phyloP scores from a whole-genome alignment of 495 filamentous ascomycete species.

The Lasiosphaeriaceae sp. region DNA sequence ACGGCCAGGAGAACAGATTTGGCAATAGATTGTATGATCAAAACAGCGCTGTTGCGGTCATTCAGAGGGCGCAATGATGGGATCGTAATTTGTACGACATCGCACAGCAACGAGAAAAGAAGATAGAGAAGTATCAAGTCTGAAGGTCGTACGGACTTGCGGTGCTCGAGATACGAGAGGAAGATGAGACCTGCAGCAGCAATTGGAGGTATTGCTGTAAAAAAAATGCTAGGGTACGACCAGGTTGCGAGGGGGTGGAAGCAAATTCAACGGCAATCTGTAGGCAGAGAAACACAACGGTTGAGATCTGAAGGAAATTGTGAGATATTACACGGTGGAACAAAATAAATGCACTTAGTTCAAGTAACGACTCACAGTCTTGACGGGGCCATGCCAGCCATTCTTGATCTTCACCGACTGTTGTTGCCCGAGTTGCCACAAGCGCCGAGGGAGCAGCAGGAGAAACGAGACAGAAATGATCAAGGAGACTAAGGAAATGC shows the following conservation, averaged over 20 bases:
- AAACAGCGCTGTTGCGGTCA: not conserved
- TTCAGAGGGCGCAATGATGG: not conserved
- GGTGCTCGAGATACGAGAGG: conserved; percentile 13
- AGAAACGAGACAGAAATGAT: conserved; percentile 10
- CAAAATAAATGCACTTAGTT: not conserved
- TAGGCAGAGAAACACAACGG: not conserved
- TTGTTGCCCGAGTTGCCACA: conserved; percentile 1
- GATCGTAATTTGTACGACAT: conserved; percentile 9
- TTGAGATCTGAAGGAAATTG: not conserved
- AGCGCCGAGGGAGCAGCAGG: conserved; percentile 7
- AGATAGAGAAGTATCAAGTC: conserved; percentile 15
- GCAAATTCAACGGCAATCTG: not conserved
- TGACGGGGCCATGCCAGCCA: not conserved
- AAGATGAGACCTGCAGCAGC: conserved; percentile 4
- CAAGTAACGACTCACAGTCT: not conserved
- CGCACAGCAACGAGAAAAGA: conserved; percentile 4
- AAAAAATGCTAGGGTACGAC: no score
- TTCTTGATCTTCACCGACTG: not conserved
- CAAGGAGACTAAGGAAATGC: not conserved
- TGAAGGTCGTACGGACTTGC: conserved; percentile 5
- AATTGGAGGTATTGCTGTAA: not conserved
- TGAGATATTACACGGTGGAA: not conserved
- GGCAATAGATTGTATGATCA: conserved; percentile 2
- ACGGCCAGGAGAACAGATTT: conserved; percentile 10
- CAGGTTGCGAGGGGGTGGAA: no score